A percentile compares a stretch with the other conserved stretches of the same genome.
Evolutionary conservation across 2,329 filamentous ascomycete genomes (phyloP).

Genomic region (Stemphylium beticola): DNA sequence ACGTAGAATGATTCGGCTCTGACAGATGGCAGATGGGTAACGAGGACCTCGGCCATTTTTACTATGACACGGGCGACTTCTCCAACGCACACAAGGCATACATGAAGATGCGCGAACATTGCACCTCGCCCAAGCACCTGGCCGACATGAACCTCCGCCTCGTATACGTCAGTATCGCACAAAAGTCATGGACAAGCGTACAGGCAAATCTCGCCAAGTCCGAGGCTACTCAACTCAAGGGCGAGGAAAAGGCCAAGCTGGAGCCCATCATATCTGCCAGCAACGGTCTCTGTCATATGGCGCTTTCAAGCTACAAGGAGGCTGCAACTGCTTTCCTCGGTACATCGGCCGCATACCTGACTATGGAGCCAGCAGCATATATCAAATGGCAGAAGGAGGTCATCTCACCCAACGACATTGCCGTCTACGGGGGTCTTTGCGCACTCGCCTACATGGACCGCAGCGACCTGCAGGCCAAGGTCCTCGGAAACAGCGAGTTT

Average conservation of each 20-base stretch:
- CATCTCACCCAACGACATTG: constrained; percentile 83
- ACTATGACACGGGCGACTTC: constrained; percentile 78
- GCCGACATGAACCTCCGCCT: constrained; percentile 81
- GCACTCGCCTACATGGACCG: constrained; percentile 90
- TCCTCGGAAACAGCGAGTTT: constrained; percentile 86
- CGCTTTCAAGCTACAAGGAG: constrained; percentile 62
- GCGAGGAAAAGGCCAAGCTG: constrained; percentile 64
- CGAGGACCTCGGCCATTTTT: constrained; percentile 86
- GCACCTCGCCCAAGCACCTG: constrained; percentile 82
- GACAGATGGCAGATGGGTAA: constrained; percentile 78
- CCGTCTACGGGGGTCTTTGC: constrained; percentile 88
- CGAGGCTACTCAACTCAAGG: constrained; percentile 59
- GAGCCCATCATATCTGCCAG: constrained; percentile 69
- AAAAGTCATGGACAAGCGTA: constrained; percentile 76
- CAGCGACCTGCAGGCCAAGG: constrained; percentile 71
- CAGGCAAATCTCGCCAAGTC: constrained; percentile 65
- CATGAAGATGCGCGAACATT: constrained; percentile 86
- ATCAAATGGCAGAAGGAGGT: constrained; percentile 71
- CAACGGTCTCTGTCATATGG: constrained; percentile 67
- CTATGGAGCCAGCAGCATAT: constrained; percentile 51
- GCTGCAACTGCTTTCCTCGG: constrained; percentile 76
- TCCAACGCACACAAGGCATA: constrained; percentile 77
- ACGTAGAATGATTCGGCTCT: background rate
- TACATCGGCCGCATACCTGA: constrained; percentile 60
- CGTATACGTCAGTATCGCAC: constrained; percentile 76